Base-by-base conservation (phyloP, 805 yeast species). In the Deakozyma indianensis region DNA sequence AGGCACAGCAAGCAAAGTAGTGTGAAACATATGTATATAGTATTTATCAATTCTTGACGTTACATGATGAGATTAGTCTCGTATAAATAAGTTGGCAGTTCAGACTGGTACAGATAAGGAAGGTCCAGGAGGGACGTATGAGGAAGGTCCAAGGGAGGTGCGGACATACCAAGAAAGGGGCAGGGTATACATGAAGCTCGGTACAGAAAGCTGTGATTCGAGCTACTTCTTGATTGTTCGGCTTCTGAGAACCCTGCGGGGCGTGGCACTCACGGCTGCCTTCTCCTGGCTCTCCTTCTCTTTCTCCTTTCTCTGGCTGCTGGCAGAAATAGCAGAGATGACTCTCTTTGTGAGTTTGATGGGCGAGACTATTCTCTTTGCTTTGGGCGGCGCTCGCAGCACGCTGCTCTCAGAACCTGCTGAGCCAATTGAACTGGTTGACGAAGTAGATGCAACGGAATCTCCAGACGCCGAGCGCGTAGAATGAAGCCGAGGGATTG, bases 1-100 rank as follows among this genome's bases (percentile, higher is more conserved):
- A 23, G 35, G 15, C 15, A n/a, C 35, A 4, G 42, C 40, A 14
- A 20, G 40, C 24, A 11, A 18, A 9, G 25, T 7, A 27, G 23
- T 24, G 7, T n/a, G 16, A 25, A 29, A 25, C 16, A 20, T 23
- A 27, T 43, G 41, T 35, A 35, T 25, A 41, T 41, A 41, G 41
- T 41, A 9, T 9, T 20, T 35, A 9, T 9, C 15, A 7, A 25
- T 25, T 9, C 7, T 9, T 7, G 7, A 14, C 28, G 28, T 25
- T 25, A 25, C 14, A 25, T 7, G 14, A 14, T 25, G 28, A 25
- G 28, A 25, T 7, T 25, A 25, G 28, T 25, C 14, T n/a, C n/a
- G n/a, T n/a, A n/a, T n/a, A n/a, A n/a, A n/a, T n/a, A n/a, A n/a
- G n/a, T n/a, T n/a, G n/a, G n/a, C n/a, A n/a, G n/a, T n/a, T n/a